Evolutionary conservation across 2,329 filamentous ascomycete genomes (phyloP), one percentile per base, ranked within the genome.

Genomic region (Sordariomycetes sp.): DNA sequence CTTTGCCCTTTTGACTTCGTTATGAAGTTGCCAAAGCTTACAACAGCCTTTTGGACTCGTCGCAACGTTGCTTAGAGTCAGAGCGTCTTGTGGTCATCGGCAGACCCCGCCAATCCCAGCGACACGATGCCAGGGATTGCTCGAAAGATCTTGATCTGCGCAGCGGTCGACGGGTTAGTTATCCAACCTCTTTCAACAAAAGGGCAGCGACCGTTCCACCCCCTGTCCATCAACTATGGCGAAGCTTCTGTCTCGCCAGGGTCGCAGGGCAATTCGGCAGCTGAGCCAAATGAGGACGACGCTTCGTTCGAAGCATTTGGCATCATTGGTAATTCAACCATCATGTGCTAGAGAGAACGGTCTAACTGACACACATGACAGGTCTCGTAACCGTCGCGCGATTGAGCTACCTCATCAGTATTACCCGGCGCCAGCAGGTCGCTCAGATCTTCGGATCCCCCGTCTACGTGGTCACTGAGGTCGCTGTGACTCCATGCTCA

Each of bases 401-500:
- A 24, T 73, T 80, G 19, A 84, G 79, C 42, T 96, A 90, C 57
- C 72, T 98, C 6, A 74, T 98, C 38, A 82, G 86, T 9, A 93
- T 98, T 48, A 87, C 82, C 16, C 75, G 79, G 38, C 83, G 90
- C 30, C 75, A 93, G 49, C 85, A 94, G 55, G 87, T 96, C 32
- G 92, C 92, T 4, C 81, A 88, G 43, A 78, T 96, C 32, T 78
- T 80, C 43, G 86, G 86, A 6, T 79, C 75, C 36, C 81, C 88
- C 1, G 67, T 96, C 36, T 98, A 93, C 56, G 79, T 86, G 25
- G 76, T 95, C 39, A 92, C 83, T 28, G 86, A 93, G 46, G 84
- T 96, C 21, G 82, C 86, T 6, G 65, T 96, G n/a, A 94, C 94
- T 6, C 92, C 92, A 1, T 78, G 92, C 34, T 75, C 79, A 3